Base-by-base conservation (phyloP, 257 asterid genomes). In the Solanum chaucha region DNA sequence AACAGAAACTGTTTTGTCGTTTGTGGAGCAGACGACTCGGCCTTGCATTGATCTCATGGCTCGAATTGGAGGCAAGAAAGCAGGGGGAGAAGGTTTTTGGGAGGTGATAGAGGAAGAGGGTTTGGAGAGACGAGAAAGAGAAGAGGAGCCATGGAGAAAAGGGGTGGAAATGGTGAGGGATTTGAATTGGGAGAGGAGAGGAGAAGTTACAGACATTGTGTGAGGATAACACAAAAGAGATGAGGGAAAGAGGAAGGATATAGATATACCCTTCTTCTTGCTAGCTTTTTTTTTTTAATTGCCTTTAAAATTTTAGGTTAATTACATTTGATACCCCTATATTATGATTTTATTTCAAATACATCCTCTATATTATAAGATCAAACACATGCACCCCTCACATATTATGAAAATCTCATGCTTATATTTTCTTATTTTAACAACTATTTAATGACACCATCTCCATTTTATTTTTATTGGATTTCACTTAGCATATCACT, bases 1-100 rank as follows among this genome's bases (percentile, higher is more conserved):
- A 58, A 97, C 98, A 1, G 97, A 95, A 5, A 95, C 95, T 1
- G 99, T 97, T 90, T 95, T 95, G 94, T 97, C 99, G 88, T 26
- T 94, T 91, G 96, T 87, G 90, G 94, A 67, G 90, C 98, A 95
- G 10, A 94, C 94, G 6, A 97, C 99, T 4, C 87, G 89, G 78
- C 99, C 99, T 10, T 92, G 96, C 87, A 97, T 61, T 6, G 93
- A 67, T 87, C 87, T 91, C 98, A 93, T 95, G 68, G 98, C 98
- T 44, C 88, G 92, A 91, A 95, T 91, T 48, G 93, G 88, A 5
- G 95, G 96, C 38, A 88, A 73, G 68, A 24, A 67, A 51, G 90
- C 46, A 77, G 91, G n/a, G 41, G 94, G 82, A 2, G 93, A 88
- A n/a, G 88, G 83, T 38, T 80, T 86, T 12, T 86, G 86, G 30